phyloP scores from a whole-genome alignment of 1,284 basidiomycete species.

The Moniliophthora roreri region DNA sequence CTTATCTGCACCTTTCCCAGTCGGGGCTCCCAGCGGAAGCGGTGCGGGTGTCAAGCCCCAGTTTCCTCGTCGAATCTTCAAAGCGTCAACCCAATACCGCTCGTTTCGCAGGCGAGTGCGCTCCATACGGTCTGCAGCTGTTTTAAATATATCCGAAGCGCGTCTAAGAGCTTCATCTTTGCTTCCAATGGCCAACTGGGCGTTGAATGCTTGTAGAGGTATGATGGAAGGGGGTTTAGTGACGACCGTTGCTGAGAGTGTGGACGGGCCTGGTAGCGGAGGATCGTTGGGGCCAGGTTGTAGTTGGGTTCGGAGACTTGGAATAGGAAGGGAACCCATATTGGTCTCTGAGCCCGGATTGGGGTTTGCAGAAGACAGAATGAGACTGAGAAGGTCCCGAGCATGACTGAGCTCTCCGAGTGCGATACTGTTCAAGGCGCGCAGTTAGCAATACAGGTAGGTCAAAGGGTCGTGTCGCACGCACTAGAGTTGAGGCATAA shows the following conservation, averaged over 20 bases:
- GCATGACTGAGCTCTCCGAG: constrained; percentile 77
- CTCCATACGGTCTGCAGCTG: constrained; percentile 69
- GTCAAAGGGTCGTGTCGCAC: constrained; percentile 20
- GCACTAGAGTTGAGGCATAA: constrained; percentile 70
- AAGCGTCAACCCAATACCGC: constrained; percentile 76
- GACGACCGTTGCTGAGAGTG: constrained; percentile 63
- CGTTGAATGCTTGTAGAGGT: constrained; percentile 73
- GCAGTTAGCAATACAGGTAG: constrained; percentile 11
- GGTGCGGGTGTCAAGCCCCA: constrained; percentile 79
- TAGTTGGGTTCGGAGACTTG: constrained; percentile 18
- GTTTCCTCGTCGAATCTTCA: constrained; percentile 69
- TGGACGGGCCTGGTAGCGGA: constrained; percentile 30
- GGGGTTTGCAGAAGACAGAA: constrained; percentile 40
- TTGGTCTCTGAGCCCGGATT: constrained; percentile 19
- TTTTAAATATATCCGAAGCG: constrained; percentile 67
- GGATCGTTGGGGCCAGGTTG: constrained; percentile 25
- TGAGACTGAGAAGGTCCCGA: constrained; percentile 61
- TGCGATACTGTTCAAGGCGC: constrained; percentile 53
- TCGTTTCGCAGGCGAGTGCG: constrained; percentile 58
- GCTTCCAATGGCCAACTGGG: constrained; percentile 69
- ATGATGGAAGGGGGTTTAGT: constrained; percentile 60
- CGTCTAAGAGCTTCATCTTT: constrained; percentile 77
- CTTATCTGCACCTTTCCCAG: constrained; percentile 72
- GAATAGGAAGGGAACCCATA: constrained; percentile 23
- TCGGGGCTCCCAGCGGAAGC: constrained; percentile 63